Conservation (phyloP, 306 rosid genomes). For the Calophaca sinica region DNA sequence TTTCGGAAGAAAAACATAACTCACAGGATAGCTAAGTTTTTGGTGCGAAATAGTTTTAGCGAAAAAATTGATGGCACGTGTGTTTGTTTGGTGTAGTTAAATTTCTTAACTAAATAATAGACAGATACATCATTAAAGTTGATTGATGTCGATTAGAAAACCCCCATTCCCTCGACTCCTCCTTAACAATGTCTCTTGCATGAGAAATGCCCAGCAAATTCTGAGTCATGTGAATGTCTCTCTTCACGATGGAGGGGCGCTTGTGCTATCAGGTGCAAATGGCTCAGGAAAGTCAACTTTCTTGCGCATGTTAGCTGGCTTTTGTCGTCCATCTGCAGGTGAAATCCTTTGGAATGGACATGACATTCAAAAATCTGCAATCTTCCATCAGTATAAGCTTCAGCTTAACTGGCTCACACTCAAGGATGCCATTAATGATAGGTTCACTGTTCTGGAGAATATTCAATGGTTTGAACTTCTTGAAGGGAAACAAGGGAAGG, state of each 20-base stretch:
- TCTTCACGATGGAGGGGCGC: slow-evolving; percentile 82
- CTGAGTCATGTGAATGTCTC: slow-evolving; percentile 77
- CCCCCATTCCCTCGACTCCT: slow-evolving; percentile 76
- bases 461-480: slow-evolving; percentile 84
- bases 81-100: too few relatives aligned
- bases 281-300: slow-evolving; percentile 94
- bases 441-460: slow-evolving; percentile 65
- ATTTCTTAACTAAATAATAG: too few relatives aligned
- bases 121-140: too few relatives aligned
- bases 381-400: slow-evolving; percentile 88
- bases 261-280: slow-evolving; percentile 77
- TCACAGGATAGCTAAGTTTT: too few relatives aligned
- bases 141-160: slow-evolving; percentile 61
- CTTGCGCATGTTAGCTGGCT: slow-evolving; percentile 88
- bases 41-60: too few relatives aligned
- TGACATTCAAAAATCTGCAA: slow-evolving; percentile 68
- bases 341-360: slow-evolving; percentile 93
- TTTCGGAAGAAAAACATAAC: not conserved
- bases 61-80: too few relatives aligned
- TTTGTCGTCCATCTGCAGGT: slow-evolving; percentile 85
- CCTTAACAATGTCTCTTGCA: slow-evolving; percentile 82
- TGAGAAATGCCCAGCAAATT: slow-evolving; percentile 92
- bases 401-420: slow-evolving; percentile 92
- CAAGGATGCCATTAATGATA: slow-evolving; percentile 70
- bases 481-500: slow-evolving; percentile 77